Evolutionary conservation across 495 filamentous ascomycete genomes (phyloP).

Genomic region (Talaromyces wortmannii): DNA sequence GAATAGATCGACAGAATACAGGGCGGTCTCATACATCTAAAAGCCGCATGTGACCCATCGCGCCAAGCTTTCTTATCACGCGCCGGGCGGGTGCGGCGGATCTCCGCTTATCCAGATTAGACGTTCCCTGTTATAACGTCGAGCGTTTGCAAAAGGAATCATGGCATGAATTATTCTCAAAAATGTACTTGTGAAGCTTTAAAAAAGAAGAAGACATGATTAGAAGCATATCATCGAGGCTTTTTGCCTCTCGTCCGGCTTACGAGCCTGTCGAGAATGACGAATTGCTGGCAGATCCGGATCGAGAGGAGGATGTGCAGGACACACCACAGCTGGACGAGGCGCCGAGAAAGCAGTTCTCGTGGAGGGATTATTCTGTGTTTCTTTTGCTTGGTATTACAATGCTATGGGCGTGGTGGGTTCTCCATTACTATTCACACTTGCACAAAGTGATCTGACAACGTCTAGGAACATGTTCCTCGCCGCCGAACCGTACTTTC

Average conservation of each 20-base stretch:
- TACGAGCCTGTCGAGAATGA: conserved; percentile 54
- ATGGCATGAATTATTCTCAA: background rate
- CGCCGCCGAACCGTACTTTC: conserved; percentile 89
- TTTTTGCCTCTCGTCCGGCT: conserved; percentile 38
- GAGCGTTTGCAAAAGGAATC: background rate
- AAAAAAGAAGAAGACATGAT: background rate
- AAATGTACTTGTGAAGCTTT: background rate
- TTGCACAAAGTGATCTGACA: background rate
- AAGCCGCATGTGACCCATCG: background rate
- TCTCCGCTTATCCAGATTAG: no score
- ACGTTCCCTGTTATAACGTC: background rate
- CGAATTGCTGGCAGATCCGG: conserved; percentile 25
- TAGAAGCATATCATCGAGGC: conserved; percentile 10
- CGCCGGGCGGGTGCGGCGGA: no score
- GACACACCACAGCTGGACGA: background rate
- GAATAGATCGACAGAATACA: background rate
- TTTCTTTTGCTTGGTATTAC: conserved; percentile 84
- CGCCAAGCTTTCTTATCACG: no score
- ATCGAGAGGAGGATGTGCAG: conserved; percentile 12
- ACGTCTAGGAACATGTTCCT: conserved; percentile 91
- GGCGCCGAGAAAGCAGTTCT: conserved; percentile 36
- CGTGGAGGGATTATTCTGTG: conserved; percentile 73
- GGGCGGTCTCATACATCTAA: background rate
- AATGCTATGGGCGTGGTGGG: conserved; percentile 97
- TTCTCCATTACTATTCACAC: background rate